A percentile compares a stretch with the other conserved stretches of the same genome.
These are phyloP conservation scores for Fusarium nurragi DNA, from an alignment of 2,329 filamentous ascomycete genomes.

Conservation along the genomic window DNA sequence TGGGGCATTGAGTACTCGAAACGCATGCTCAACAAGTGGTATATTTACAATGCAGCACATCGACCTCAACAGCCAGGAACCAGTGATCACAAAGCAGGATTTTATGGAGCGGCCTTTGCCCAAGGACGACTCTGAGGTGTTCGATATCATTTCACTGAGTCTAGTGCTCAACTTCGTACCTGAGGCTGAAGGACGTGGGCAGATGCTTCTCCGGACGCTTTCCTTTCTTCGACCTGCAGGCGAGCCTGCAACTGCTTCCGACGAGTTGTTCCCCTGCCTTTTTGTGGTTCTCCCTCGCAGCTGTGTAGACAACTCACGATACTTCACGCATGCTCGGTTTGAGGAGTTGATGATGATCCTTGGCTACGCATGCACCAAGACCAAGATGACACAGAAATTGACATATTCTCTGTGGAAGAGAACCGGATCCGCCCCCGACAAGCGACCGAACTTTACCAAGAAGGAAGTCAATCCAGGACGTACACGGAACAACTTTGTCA, in stretches of 20 bases:
- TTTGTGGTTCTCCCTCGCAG: conserved; percentile 92
- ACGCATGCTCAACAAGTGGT: conserved; percentile 80
- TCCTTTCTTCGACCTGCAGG: conserved; percentile 67
- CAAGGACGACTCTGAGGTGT: conserved; percentile 66
- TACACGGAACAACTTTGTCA: conserved; percentile 89
- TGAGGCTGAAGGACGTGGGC: conserved; percentile 75
- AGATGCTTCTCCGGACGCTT: conserved; percentile 83
- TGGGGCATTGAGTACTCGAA: conserved; percentile 83
- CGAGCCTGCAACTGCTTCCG: conserved; percentile 27
- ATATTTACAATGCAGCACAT: conserved; percentile 82
- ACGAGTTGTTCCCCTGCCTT: conserved; percentile 69
- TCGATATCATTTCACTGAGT: conserved; percentile 91
- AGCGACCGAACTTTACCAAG: conserved; percentile 60
- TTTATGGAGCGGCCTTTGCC: conserved; percentile 92
- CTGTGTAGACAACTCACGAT: conserved; percentile 90
- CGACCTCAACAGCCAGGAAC: conserved; percentile 86
- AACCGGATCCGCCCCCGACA: conserved; percentile 31
- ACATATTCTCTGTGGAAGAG: conserved; percentile 88
- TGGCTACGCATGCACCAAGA: conserved; percentile 72
- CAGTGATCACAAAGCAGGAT: conserved; percentile 85
- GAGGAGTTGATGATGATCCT: conserved; percentile 78
- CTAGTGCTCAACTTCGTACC: conserved; percentile 96
- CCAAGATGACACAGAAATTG: conserved; percentile 83
- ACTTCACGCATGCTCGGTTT: conserved; percentile 78
- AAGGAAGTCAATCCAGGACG: conserved; percentile 78